phyloP scores from a whole-genome alignment of 495 filamentous ascomycete species.

The Aspergillus diversus region DNA sequence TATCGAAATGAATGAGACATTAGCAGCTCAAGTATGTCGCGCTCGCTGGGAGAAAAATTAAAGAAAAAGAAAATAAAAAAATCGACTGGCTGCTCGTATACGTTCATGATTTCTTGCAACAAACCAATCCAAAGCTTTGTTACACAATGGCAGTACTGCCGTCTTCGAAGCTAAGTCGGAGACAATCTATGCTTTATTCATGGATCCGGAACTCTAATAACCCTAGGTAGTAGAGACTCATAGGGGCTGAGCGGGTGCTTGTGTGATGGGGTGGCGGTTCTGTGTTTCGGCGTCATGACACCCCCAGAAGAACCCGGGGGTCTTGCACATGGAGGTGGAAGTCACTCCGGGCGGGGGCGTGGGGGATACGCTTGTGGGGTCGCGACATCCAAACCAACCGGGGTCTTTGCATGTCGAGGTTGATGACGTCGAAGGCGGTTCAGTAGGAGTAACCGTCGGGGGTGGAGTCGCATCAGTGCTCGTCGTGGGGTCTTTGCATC shows the following conservation, averaged over 20 bases:
- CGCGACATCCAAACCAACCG: constrained; percentile 73
- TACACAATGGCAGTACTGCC: neutral
- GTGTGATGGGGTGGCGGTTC: constrained; percentile 40
- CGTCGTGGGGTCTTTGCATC: constrained; percentile 52
- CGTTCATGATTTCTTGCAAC: constrained; percentile 2
- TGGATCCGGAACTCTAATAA: neutral
- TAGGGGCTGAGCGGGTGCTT: constrained; percentile 16
- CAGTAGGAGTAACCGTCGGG: constrained; percentile 30
- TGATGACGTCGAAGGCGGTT: constrained; percentile 27
- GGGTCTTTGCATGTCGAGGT: constrained; percentile 59
- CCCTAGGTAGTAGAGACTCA: neutral
- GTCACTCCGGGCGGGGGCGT: constrained; percentile 30
- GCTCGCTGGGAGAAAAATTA: neutral
- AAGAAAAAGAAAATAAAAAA: neutral
- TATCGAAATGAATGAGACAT: neutral
- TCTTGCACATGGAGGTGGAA: constrained; percentile 46
- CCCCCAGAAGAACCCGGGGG: constrained; percentile 59
- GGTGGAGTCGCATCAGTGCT: constrained; percentile 32
- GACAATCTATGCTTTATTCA: neutral
- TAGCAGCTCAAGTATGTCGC: neutral
- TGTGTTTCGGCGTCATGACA: constrained; percentile 51
- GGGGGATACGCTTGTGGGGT: constrained; percentile 48
- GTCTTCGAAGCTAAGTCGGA: neutral
- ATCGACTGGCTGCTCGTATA: constrained; percentile 11
- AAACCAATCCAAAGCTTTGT: neutral